phyloP scores from a whole-genome alignment of 768 basidiomycete species.

The Russula brevipes region DNA sequence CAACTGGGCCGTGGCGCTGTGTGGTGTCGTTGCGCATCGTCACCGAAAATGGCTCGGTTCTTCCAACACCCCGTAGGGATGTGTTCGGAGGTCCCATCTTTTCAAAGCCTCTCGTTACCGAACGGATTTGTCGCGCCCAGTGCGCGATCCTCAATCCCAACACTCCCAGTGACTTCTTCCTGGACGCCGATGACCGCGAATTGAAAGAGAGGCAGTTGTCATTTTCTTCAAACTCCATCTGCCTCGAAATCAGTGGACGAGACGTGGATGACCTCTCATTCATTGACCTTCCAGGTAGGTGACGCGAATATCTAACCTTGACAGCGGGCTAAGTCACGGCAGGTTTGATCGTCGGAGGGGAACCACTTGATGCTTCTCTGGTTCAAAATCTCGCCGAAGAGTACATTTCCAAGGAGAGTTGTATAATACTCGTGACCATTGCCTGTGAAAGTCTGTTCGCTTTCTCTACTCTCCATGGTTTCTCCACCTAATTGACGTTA shows the following conservation, averaged over 20 bases:
- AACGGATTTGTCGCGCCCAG: constrained; percentile 62
- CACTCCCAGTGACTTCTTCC: constrained; percentile 32
- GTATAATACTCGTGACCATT: constrained; percentile 54
- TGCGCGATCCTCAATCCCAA: constrained; percentile 59
- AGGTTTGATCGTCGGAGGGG: constrained; percentile 57
- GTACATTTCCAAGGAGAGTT: constrained; percentile 59
- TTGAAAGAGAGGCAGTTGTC: constrained; percentile 23
- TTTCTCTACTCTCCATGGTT: background rate
- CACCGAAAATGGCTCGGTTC: constrained; percentile 25
- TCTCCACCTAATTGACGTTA: background rate
- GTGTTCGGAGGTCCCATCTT: constrained; percentile 38
- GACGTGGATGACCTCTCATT: constrained; percentile 40
- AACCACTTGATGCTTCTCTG: constrained; percentile 53
- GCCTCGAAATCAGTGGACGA: constrained; percentile 35
- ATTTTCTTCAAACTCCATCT: constrained; percentile 38
- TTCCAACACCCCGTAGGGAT: constrained; percentile 34
- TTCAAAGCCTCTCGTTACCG: constrained; percentile 52
- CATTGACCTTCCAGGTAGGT: constrained; percentile 38
- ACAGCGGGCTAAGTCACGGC: background rate
- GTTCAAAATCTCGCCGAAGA: constrained; percentile 52
- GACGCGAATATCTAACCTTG: background rate
- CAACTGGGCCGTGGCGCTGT: constrained; percentile 34
- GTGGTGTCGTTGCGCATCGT: constrained; percentile 32
- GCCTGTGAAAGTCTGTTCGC: constrained; percentile 56
- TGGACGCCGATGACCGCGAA: constrained; percentile 34